Base-by-base conservation (phyloP, 257 asterid species). In the Catharanthus roseus region DNA sequence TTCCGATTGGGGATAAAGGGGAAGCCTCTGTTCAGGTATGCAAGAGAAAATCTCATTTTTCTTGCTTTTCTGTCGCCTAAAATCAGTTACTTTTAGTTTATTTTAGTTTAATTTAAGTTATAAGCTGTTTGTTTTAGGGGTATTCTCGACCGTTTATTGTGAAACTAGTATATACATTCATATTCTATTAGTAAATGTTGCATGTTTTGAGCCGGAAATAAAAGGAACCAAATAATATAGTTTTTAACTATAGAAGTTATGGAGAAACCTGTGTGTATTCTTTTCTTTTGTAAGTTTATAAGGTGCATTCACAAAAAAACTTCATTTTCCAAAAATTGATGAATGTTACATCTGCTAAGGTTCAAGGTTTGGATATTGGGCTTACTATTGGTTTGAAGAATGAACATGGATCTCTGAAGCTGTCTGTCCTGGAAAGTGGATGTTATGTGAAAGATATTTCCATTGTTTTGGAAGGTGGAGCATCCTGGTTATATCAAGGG, bases 401-500 rank as follows among this genome's bases (percentile, higher is more conserved):
- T 64, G 67, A 74, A 49, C 75, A 83, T 64, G 99, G 99, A 78
- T 85, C 96, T 63, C 86, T 91, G 67, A 68, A 79, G 83, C 81
- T 95, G 70, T 80, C 92, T 71, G 85, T 89, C 71, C 75, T 85
- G 85, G 97, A 91, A 11, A 87, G 88, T 79, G 97, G 93, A 58
- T 88, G 99, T 77, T 80, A 87, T 67, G 97, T 95, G 77, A 77
- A 78, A 36, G 83, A 74, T 77, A 80, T 95, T 66, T 82, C 87
- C 65, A 89, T 95, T 81, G 74, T 85, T 72, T 80, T 95, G 90
- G 77, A 86, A 50, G 99, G 99, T 39, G 97, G 99, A 84, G 97
- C 97, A 28, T 91, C 99, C 1, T 95, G 99, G 99, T 85, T 95
- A 74, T 95, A 95, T 79, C 97, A 95, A 87, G 92, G 99, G 99